Percentiles rank a stretch among this genome's conserved stretches.
phyloP scores from a whole-genome alignment of 768 basidiomycete species.

The Royoungia palumana region DNA sequence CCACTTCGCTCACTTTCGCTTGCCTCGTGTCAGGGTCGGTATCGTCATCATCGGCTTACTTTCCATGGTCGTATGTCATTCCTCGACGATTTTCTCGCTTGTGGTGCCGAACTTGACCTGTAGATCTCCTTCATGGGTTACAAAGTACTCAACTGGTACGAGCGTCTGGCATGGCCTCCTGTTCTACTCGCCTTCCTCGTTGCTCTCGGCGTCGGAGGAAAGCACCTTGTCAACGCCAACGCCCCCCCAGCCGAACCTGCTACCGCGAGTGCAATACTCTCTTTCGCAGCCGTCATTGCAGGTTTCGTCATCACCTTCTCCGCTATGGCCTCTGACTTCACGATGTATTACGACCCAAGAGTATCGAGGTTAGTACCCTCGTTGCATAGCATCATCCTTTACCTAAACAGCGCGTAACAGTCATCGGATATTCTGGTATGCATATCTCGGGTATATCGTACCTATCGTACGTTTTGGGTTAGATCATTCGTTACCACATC shows the following conservation, averaged over 20 bases:
- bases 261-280: slow-evolving; percentile 51
- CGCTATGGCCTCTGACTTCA: slow-evolving; percentile 67
- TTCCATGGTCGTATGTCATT: slow-evolving; percentile 52
- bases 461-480: slow-evolving; percentile 49
- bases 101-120: not conserved
- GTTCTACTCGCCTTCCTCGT: slow-evolving; percentile 71
- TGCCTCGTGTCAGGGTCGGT: slow-evolving; percentile 52
- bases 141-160: slow-evolving; percentile 67
- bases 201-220: slow-evolving; percentile 69
- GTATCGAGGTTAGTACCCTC: slow-evolving; percentile 50
- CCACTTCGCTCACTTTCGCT: slow-evolving; percentile 2
- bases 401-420: slow-evolving; percentile 31
- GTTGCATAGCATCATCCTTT: not conserved
- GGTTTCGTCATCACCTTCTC: slow-evolving; percentile 71
- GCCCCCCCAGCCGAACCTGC: slow-evolving; percentile 44
- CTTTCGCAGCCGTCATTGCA: slow-evolving; percentile 66
- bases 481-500: not conserved
- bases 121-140: slow-evolving; percentile 67
- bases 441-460: slow-evolving; percentile 61
- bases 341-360: slow-evolving; percentile 59
- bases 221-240: slow-evolving; percentile 52
- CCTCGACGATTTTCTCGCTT: not conserved
- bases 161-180: slow-evolving; percentile 74
- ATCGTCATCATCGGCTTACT: slow-evolving; percentile 74
- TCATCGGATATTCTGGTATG: slow-evolving; percentile 58